Percentiles rank a stretch among this genome's conserved stretches.
phyloP scores from a whole-genome alignment of 176 grass and related monocot genomes.

The Poa pratensis region DNA sequence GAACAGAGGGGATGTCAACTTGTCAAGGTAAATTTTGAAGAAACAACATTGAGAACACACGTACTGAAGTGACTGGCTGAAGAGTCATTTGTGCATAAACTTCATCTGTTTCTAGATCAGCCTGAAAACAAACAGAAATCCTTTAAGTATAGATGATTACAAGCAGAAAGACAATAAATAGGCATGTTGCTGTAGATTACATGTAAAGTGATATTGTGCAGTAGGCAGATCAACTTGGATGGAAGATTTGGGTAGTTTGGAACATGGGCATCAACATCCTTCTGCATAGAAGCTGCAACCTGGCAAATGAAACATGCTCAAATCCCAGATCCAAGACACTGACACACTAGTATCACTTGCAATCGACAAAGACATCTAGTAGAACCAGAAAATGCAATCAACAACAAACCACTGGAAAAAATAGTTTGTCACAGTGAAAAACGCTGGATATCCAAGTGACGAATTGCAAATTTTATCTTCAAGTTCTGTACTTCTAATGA shows the following conservation, averaged over 20 bases:
- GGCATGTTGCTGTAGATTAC: slow-evolving; percentile 38
- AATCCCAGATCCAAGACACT: slow-evolving; percentile 5
- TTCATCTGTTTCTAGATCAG: slow-evolving; percentile 76
- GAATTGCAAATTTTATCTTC: neutral
- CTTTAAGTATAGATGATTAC: slow-evolving; percentile 28
- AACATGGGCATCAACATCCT: slow-evolving; percentile 68
- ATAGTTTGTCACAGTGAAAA: neutral
- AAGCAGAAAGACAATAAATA: neutral
- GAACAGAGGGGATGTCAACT: neutral
- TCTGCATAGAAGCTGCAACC: slow-evolving; percentile 78
- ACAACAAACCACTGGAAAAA: neutral
- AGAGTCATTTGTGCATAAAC: slow-evolving; percentile 84
- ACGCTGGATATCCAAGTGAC: neutral
- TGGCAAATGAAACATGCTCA: slow-evolving; percentile 34
- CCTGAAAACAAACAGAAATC: slow-evolving; percentile 44
- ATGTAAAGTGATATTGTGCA: slow-evolving; percentile 74
- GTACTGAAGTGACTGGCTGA: slow-evolving; percentile 64
- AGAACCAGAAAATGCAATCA: neutral
- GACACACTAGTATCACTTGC: neutral
- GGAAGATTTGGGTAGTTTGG: slow-evolving; percentile 75
- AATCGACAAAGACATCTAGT: neutral
- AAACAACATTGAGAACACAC: neutral
- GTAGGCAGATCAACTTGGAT: slow-evolving; percentile 67
- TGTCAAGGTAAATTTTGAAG: neutral
- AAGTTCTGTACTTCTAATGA: neutral